These are phyloP conservation scores for Termitomyces titanicus DNA, from an alignment of 768 basidiomycete genomes.

Conservation along the genomic window DNA sequence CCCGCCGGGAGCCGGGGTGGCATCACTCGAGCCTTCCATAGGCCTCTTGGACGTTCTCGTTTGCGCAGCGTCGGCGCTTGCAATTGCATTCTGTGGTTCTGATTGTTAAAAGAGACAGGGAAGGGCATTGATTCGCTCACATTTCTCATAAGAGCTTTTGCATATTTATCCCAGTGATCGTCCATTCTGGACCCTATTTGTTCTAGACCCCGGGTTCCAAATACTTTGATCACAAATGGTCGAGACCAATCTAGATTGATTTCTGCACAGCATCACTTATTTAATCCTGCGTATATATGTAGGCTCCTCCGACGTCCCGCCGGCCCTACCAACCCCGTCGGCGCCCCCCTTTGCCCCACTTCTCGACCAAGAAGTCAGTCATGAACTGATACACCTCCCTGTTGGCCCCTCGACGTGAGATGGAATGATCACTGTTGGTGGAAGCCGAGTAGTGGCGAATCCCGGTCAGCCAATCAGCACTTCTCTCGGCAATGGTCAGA, in stretches of 20 bases:
- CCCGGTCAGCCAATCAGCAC: conserved; percentile 16
- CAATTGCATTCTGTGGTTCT: conserved; percentile 14
- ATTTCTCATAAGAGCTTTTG: conserved; percentile 10
- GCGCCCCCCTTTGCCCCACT: conserved; percentile 85
- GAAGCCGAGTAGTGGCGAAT: conserved; percentile 10
- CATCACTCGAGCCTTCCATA: conserved; percentile 43
- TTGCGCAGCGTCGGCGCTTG: conserved; percentile 17
- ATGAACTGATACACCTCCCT: conserved; percentile 87
- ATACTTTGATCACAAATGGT: conserved; percentile 9
- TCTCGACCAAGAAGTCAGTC: conserved; percentile 80
- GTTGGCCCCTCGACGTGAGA: conserved; percentile 69
- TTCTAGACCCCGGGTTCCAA: conserved; percentile 11
- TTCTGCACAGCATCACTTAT: neutral
- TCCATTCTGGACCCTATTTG: conserved; percentile 17
- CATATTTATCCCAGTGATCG: conserved; percentile 20
- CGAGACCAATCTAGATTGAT: conserved; percentile 13
- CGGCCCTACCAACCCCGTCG: conserved; percentile 51
- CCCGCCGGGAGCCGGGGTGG: conserved; percentile 22
- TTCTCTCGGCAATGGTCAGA: conserved; percentile 6
- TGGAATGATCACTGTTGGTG: conserved; percentile 69
- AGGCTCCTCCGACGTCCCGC: neutral
- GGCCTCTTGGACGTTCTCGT: conserved; percentile 33
- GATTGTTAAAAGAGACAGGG: conserved; percentile 20
- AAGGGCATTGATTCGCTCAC: conserved; percentile 23
- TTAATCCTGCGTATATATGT: too few relatives aligned